Percentiles rank a stretch among this genome's conserved stretches.
Conservation (phyloP, 495 filamentous ascomycete species). For the Beverwykella pulmonaria region DNA sequence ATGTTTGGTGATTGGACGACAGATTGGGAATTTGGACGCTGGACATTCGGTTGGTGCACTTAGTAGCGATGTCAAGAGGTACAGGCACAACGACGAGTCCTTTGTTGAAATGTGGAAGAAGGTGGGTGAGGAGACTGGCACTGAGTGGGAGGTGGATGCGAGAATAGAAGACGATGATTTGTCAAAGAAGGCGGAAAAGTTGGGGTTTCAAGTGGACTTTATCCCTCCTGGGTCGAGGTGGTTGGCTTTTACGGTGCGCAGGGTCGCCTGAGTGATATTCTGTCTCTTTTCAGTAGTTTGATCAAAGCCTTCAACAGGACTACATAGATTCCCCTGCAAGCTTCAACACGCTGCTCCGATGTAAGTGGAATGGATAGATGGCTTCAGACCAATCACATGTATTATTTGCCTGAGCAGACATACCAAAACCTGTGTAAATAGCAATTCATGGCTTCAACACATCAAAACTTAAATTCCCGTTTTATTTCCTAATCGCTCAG, state of each 20-base stretch:
- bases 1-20: constrained; percentile 28
- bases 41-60: neutral
- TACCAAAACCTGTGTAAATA: too few species aligned
- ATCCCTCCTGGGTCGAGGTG: constrained; percentile 7
- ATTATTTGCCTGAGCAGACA: too few species aligned
- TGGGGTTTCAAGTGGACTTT: neutral
- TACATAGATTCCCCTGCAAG: too few species aligned
- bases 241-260: constrained; percentile 19
- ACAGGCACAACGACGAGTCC: constrained; percentile 25
- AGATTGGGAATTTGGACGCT: constrained; percentile 15
- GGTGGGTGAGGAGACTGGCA: constrained; percentile 22
- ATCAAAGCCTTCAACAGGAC: too few species aligned
- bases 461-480: too few species aligned
- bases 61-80: neutral
- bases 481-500: too few species aligned
- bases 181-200: constrained; percentile 28
- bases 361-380: too few species aligned
- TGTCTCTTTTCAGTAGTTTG: too few species aligned
- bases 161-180: constrained; percentile 25
- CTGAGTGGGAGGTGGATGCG: constrained; percentile 28
- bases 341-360: too few species aligned
- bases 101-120: constrained; percentile 32
- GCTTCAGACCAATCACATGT: too few species aligned
- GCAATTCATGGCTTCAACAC: too few species aligned
- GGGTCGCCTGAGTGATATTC: neutral